Percentiles rank a stretch among this genome's conserved stretches.
Conservation (phyloP, 345 rosid species). For the Arabidopsis suecica region DNA sequence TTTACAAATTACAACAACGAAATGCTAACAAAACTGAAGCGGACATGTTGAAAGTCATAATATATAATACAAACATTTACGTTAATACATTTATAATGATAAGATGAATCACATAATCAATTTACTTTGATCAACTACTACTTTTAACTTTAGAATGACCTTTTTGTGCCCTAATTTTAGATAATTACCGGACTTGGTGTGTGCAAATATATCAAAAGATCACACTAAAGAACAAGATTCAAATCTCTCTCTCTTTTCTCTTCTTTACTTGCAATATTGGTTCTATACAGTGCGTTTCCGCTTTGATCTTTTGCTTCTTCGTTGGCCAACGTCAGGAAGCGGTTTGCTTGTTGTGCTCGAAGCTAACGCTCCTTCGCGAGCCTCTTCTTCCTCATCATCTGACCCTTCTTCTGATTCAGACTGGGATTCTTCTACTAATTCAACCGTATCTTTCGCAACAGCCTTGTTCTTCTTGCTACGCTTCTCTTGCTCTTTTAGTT, state of each 20-base stretch:
- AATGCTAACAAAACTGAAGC: slow-evolving; percentile 4
- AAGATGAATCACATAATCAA: slow-evolving; percentile 30
- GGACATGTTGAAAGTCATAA: neutral
- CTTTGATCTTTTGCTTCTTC: slow-evolving; percentile 92
- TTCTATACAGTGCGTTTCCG: slow-evolving; percentile 76
- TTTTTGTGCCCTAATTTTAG: slow-evolving; percentile 11
- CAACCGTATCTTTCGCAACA: slow-evolving; percentile 53
- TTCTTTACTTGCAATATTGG: slow-evolving; percentile 8
- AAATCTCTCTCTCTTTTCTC: slow-evolving; percentile 22
- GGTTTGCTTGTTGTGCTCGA: slow-evolving; percentile 60
- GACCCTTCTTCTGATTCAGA: slow-evolving; percentile 70
- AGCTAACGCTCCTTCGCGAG: slow-evolving; percentile 75
- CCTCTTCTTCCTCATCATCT: slow-evolving; percentile 68
- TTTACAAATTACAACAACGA: neutral
- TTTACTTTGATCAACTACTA: slow-evolving; percentile 23
- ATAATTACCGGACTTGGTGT: slow-evolving; percentile 29
- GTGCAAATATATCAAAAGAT: slow-evolving; percentile 33
- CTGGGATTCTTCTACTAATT: slow-evolving; percentile 52
- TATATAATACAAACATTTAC: slow-evolving; percentile 32
- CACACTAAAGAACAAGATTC: slow-evolving; percentile 28
- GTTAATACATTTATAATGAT: slow-evolving; percentile 7
- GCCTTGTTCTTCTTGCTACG: slow-evolving; percentile 64
- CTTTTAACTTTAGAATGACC: slow-evolving; percentile 30
- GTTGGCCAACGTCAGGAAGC: slow-evolving; percentile 64
- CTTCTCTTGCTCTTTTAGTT: slow-evolving; percentile 74